These are phyloP conservation scores for Ananas comosus DNA, from an alignment of 176 grass and related monocot species.

Conservation along the genomic window DNA sequence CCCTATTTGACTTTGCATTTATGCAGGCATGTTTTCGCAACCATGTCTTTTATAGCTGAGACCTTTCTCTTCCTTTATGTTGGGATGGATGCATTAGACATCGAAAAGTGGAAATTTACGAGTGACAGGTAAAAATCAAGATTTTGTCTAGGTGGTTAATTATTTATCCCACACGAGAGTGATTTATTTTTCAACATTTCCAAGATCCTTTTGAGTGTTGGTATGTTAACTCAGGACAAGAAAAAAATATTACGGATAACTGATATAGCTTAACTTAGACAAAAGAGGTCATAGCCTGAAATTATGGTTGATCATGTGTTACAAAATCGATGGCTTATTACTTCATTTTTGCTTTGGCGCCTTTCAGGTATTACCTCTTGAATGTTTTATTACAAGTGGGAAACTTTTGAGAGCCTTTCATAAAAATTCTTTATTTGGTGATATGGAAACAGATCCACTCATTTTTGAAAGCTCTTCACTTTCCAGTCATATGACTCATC, in stretches of 20 bases:
- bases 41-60: slow-evolving; percentile 94
- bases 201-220: no score
- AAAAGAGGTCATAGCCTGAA: not conserved
- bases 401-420: no score
- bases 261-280: not conserved
- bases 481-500: no score
- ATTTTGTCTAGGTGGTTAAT: not conserved
- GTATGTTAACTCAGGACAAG: no score
- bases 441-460: no score
- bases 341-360: not conserved
- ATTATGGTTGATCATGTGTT: not conserved
- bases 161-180: not conserved
- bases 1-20: not conserved
- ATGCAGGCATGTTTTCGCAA: slow-evolving; percentile 83
- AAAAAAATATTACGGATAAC: not conserved
- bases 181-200: not conserved
- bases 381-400: not conserved
- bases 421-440: no score
- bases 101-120: slow-evolving; percentile 88
- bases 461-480: no score
- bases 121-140: slow-evolving; percentile 60
- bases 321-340: not conserved
- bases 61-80: slow-evolving; percentile 95
- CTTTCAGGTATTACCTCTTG: not conserved
- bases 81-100: slow-evolving; percentile 94